Evolutionary conservation across 2,329 filamentous ascomycete genomes (phyloP).

Genomic region (Colletotrichum euphorbiae): DNA sequence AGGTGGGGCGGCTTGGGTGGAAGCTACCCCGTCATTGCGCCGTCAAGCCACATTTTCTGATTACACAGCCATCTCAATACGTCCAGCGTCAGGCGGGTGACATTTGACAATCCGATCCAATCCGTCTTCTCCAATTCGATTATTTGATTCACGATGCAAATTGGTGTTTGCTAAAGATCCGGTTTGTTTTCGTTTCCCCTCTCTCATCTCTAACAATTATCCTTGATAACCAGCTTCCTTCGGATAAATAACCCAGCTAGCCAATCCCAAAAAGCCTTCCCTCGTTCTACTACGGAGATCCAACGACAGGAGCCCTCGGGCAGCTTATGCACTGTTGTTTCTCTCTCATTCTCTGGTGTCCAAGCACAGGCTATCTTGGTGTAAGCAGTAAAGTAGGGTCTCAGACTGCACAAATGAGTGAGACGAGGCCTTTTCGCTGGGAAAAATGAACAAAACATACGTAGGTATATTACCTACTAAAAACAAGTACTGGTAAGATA

Average conservation of each 20-base stretch:
- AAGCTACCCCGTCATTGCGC: too few species aligned
- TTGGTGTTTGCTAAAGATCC: background rate
- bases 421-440: too few species aligned
- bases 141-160: slow-evolving; percentile 8
- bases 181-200: background rate
- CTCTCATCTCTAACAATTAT: background rate
- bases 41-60: background rate
- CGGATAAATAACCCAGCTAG: too few species aligned
- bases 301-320: too few species aligned
- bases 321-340: too few species aligned
- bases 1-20: too few species aligned
- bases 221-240: background rate
- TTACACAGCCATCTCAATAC: slow-evolving; percentile 13
- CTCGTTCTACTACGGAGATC: too few species aligned
- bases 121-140: background rate
- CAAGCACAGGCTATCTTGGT: too few species aligned
- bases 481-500: background rate
- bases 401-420: background rate
- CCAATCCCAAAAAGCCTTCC: too few species aligned
- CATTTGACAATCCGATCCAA: slow-evolving; percentile 7
- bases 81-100: slow-evolving; percentile 21
- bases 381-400: too few species aligned
- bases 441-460: background rate
- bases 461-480: background rate
- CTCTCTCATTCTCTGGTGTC: too few species aligned